Base-by-base conservation (phyloP, 2,329 filamentous ascomycete genomes). In the Onygena corvina region DNA sequence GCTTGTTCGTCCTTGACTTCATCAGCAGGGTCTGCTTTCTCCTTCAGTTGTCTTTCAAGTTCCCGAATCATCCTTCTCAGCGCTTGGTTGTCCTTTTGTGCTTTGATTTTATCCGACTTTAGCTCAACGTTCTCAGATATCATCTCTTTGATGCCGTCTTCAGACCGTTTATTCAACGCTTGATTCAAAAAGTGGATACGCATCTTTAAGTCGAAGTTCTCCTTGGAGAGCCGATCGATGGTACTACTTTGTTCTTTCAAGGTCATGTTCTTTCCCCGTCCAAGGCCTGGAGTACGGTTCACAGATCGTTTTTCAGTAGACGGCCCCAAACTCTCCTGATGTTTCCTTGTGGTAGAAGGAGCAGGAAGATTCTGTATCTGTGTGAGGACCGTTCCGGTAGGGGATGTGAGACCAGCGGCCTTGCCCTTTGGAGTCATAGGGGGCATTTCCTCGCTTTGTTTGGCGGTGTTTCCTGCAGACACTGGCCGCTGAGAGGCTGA, bases 151-250 rank as follows among this genome's bases (percentile, higher is more conserved):
- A 98, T 83, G 55, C 89, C 88, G 68, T 96, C 90, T 64, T 96
- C 90, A 1, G 89, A 95, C 35, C 93, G 77, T 62, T 90, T 92
- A 66, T 94, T 88, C 16, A 98, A 71, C 1, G 90, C 84, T 64
- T 96, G 86, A 60, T 90, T 93, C 45, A 98, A 76, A 61, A 95
- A 98, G 74, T 95, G 93, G 56, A 96, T 92, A 64, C 94, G 93
- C 67, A 96, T 81, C 67, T 96, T 95, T 49, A 96, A 71, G 63
- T 95, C 90, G 63, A 96, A 98, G 56, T 98, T 98, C 65, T 98
- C 92, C 68, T 98, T 98, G 52, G 87, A 93, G 1, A 96, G 75
- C 52, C 89, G 81, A 66, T 98, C 92, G 55, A 98, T 95, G 11
- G 90, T 96, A 67, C 84, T 94, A 62, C 90, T 94, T 67, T 98